These are phyloP conservation scores for Parasitella parasitica DNA, from an alignment of 371 early-diverging fungal genomes.

Conservation along the genomic window DNA sequence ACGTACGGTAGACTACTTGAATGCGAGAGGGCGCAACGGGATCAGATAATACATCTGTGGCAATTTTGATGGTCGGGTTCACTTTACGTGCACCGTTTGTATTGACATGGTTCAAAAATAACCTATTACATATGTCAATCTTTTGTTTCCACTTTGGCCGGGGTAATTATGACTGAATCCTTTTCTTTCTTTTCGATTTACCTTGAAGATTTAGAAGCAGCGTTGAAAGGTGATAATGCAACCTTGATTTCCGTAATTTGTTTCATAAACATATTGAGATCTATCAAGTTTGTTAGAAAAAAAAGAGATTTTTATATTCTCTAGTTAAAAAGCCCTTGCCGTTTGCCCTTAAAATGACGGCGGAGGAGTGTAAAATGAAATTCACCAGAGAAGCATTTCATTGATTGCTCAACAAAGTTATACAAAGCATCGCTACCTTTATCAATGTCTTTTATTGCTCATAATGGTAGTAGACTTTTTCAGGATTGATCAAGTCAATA, in stretches of 20 bases:
- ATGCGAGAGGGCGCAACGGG: conserved; percentile 48
- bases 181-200: conserved; percentile 4
- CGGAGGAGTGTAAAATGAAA: no score
- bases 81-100: conserved; percentile 51
- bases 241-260: conserved; percentile 53
- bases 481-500: no score
- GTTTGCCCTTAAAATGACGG: no score
- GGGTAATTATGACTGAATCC: background rate
- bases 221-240: conserved; percentile 47
- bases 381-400: no score
- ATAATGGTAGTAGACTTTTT: no score
- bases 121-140: conserved; percentile 30
- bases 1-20: conserved; percentile 56
- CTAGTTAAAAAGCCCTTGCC: no score
- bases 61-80: conserved; percentile 58
- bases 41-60: conserved; percentile 49
- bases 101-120: conserved; percentile 59
- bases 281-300: no score
- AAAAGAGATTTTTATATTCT: no score
- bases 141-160: background rate
- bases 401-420: no score
- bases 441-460: no score
- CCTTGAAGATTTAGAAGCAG: conserved; percentile 48
- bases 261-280: conserved; percentile 41
- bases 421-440: no score